These are phyloP conservation scores for Nannizziopsis arthrosporioides DNA, from an alignment of 2,329 filamentous ascomycete species.

Conservation along the genomic window DNA sequence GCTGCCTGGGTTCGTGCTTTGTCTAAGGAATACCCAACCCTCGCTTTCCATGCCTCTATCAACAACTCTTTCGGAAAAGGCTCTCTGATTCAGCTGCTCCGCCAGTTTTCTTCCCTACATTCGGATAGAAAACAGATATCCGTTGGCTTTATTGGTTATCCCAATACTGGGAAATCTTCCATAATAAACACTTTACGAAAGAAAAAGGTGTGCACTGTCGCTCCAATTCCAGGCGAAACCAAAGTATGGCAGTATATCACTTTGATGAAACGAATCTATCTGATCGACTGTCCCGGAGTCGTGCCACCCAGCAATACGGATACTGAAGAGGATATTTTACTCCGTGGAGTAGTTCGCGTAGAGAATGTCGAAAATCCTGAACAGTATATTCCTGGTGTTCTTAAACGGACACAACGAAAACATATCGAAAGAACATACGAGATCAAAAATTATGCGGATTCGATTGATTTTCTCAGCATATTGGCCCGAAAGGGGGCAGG, in stretches of 20 bases:
- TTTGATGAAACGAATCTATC: constrained; percentile 82
- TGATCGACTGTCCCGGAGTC: constrained; percentile 95
- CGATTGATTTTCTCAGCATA: constrained; percentile 73
- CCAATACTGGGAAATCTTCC: constrained; percentile 90
- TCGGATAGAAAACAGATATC: constrained; percentile 87
- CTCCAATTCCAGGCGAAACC: constrained; percentile 90
- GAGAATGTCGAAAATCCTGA: constrained; percentile 95
- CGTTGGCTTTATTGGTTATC: constrained; percentile 78
- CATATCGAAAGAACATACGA: constrained; percentile 93
- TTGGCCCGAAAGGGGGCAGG: constrained; percentile 79
- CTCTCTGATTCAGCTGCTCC: constrained; percentile 76
- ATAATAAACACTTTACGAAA: constrained; percentile 94
- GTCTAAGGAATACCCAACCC: constrained; percentile 82
- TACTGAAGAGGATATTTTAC: constrained; percentile 72
- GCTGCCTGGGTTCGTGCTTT: constrained; percentile 83
- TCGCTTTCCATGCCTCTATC: constrained; percentile 88
- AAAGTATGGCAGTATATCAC: constrained; percentile 98
- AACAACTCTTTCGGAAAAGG: constrained; percentile 97
- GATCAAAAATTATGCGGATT: constrained; percentile 62
- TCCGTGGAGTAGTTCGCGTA: constrained; percentile 82
- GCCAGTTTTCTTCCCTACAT: constrained; percentile 86
- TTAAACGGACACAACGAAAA: constrained; percentile 67
- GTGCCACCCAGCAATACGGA: constrained; percentile 80
- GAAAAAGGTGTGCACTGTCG: constrained; percentile 87
- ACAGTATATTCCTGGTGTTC: constrained; percentile 80